Evolutionary conservation across 108 stramenopile genomes (phyloP).

Genomic region (Stephanodiscus triporus): DNA sequence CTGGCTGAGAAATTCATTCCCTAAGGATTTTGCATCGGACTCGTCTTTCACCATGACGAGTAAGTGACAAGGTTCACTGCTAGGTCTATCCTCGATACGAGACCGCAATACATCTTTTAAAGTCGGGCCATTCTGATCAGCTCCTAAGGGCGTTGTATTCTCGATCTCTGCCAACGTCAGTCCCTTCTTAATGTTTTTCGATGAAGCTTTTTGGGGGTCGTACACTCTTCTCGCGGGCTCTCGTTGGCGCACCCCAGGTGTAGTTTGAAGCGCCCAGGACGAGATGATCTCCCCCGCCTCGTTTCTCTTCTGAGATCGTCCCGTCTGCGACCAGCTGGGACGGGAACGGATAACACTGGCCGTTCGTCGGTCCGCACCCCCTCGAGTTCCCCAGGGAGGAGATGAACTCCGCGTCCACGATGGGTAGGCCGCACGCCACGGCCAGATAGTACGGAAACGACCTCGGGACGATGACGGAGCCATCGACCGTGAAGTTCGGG

Average conservation of each 20-base stretch:
- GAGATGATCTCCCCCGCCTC: conserved; percentile 12
- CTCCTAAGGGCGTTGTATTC: conserved; percentile 14
- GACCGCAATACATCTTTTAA: conserved; percentile 18
- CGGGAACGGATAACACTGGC: conserved; percentile 27
- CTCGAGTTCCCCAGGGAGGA: conserved; percentile 13
- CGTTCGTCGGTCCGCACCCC: neutral
- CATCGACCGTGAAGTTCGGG: conserved; percentile 34
- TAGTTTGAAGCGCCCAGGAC: conserved; percentile 48
- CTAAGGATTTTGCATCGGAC: conserved; percentile 27
- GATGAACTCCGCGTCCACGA: conserved; percentile 46
- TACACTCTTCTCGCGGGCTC: conserved; percentile 24
- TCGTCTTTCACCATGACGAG: conserved; percentile 35
- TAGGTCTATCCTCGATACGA: neutral
- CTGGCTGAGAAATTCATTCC: conserved; percentile 28
- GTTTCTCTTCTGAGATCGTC: neutral
- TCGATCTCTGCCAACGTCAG: conserved; percentile 8
- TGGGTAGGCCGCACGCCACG: conserved; percentile 50
- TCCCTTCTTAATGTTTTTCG: conserved; percentile 27
- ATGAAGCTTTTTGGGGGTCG: too few relatives aligned
- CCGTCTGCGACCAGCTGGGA: neutral
- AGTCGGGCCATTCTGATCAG: neutral
- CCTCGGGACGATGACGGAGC: conserved; percentile 44
- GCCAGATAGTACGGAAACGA: conserved; percentile 52
- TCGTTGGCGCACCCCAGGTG: conserved; percentile 47
- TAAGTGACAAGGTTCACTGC: conserved; percentile 1